Percentiles rank a stretch among this genome's conserved stretches.
Conservation (phyloP, 495 filamentous ascomycete genomes). For the Annulohypoxylon bovei region DNA sequence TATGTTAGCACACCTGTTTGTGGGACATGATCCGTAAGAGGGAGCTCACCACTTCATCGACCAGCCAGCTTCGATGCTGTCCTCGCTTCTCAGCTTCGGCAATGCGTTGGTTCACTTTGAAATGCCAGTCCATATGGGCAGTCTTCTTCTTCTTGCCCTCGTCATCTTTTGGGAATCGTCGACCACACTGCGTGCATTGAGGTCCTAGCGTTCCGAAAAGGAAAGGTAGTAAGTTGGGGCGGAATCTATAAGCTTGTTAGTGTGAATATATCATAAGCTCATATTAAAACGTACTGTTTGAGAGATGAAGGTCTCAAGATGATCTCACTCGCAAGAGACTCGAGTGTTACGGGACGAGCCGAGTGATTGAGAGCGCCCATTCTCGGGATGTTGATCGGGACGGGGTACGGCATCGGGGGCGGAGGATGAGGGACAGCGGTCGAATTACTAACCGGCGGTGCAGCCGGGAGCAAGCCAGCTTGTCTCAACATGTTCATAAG, state of each 20-base stretch:
- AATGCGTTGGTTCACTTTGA: constrained; percentile 89
- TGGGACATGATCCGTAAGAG: not conserved
- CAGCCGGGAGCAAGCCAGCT: constrained; percentile 56
- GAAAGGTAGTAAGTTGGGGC: constrained; percentile 72
- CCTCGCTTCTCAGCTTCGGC: constrained; percentile 81
- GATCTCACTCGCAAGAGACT: constrained; percentile 65
- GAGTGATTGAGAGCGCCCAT: constrained; percentile 10
- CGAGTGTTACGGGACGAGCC: constrained; percentile 33
- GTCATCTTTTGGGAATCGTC: constrained; percentile 80
- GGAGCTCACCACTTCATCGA: constrained; percentile 82
- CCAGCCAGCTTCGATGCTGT: constrained; percentile 91
- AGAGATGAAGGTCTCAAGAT: constrained; percentile 77
- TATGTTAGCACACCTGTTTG: constrained; percentile 32
- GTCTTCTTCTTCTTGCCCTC: constrained; percentile 85
- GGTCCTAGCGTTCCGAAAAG: constrained; percentile 84
- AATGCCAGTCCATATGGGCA: constrained; percentile 98
- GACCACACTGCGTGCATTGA: constrained; percentile 89
- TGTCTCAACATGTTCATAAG: constrained; percentile 60
- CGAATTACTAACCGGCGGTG: constrained; percentile 40
- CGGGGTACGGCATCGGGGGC: constrained; percentile 46
- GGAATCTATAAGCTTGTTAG: constrained; percentile 66
- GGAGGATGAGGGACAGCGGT: constrained; percentile 56
- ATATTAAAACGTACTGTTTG: constrained; percentile 71
- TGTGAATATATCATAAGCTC: constrained; percentile 10
- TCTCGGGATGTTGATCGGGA: constrained; percentile 44